These are phyloP conservation scores for Rhodotorula sp. DNA, from an alignment of 1,284 basidiomycete genomes.

Conservation along the genomic window DNA sequence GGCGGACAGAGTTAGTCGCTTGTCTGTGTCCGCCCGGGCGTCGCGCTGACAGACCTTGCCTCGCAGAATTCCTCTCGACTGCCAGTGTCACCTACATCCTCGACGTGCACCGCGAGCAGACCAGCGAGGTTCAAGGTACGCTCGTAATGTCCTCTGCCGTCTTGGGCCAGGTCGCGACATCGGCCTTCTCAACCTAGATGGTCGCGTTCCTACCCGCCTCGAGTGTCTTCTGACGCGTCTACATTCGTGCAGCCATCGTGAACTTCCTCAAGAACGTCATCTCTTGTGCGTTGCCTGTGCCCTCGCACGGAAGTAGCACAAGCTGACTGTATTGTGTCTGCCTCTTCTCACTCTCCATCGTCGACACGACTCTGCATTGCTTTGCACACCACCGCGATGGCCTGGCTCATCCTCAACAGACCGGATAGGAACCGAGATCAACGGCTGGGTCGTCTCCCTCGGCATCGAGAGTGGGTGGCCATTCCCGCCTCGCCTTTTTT, in stretches of 20 bases:
- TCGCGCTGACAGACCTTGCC: not conserved
- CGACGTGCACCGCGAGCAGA: constrained; percentile 55
- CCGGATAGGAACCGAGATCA: constrained; percentile 9
- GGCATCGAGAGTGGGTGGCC: constrained; percentile 2
- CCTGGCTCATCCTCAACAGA: not conserved
- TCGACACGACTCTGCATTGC: no score
- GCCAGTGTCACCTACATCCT: constrained; percentile 56
- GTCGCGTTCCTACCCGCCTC: not conserved
- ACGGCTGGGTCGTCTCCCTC: not conserved
- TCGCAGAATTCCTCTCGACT: constrained; percentile 26
- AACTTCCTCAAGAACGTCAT: constrained; percentile 50
- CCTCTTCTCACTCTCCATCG: no score
- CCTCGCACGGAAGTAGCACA: not conserved
- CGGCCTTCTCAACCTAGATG: not conserved
- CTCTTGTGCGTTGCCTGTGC: not conserved
- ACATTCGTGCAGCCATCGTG: constrained; percentile 45
- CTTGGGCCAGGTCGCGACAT: not conserved
- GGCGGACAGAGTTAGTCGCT: not conserved
- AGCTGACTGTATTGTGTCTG: no score
- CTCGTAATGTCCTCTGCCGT: not conserved
- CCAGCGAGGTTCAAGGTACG: constrained; percentile 53
- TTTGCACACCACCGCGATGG: no score
- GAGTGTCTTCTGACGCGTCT: no score
- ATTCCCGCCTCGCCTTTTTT: not conserved
- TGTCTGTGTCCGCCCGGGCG: no score